Percentiles rank a stretch among this genome's conserved stretches.
Evolutionary conservation across 2,329 filamentous ascomycete species (phyloP).

Genomic region (Thielaviopsis ethacetica): DNA sequence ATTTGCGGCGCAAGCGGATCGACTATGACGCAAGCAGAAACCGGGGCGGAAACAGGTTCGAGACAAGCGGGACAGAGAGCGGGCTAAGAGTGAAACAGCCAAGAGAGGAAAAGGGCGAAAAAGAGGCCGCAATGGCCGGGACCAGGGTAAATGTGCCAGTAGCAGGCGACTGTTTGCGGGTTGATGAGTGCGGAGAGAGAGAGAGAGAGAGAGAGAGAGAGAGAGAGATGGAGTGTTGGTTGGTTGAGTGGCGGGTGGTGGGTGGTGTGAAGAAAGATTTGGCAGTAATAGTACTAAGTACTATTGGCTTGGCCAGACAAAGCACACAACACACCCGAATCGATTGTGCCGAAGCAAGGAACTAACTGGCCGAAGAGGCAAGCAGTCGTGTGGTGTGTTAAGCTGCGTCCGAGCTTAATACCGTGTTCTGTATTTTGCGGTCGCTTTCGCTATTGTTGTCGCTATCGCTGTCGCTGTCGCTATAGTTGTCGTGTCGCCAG

Average conservation of each 20-base stretch:
- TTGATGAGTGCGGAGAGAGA: neutral
- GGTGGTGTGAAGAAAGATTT: too few relatives aligned
- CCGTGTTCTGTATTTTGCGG: neutral
- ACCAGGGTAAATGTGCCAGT: neutral
- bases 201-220: too few relatives aligned
- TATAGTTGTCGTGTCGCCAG: neutral
- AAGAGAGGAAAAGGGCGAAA: neutral
- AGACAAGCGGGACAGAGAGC: neutral
- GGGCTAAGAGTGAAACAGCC: neutral
- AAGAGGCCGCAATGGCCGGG: neutral
- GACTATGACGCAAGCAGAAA: neutral
- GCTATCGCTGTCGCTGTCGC: neutral
- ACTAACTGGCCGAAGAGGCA: neutral
- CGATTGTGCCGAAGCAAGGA: neutral
- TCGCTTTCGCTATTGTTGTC: neutral
- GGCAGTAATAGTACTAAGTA: too few relatives aligned
- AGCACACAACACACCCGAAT: neutral
- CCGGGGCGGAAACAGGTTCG: neutral
- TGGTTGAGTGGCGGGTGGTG: too few relatives aligned
- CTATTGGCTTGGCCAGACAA: neutral
- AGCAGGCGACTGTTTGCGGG: neutral
- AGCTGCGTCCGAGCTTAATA: too few relatives aligned
- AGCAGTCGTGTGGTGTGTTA: neutral
- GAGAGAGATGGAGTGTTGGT: too few relatives aligned
- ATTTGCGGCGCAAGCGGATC: neutral